phyloP scores from a whole-genome alignment of 176 grass and related monocot species.

The Carex cristatella region DNA sequence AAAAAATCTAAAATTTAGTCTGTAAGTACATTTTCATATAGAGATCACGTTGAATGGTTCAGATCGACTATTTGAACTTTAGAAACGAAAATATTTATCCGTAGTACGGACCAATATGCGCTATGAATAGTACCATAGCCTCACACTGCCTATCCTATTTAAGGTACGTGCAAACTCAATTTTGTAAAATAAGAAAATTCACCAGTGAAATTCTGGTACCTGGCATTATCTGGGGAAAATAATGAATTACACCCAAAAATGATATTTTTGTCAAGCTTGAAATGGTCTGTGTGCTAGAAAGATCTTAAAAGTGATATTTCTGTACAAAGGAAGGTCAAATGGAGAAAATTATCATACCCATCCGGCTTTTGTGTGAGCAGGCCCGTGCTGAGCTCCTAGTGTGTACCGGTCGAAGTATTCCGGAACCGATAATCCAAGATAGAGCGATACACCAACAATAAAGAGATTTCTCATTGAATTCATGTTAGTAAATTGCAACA shows the following conservation, averaged over 20 bases:
- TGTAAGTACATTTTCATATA: too few species aligned
- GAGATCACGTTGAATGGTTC: too few species aligned
- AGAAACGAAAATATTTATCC: too few species aligned
- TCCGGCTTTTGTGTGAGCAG: slow-evolving; percentile 82
- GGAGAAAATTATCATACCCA: slow-evolving; percentile 49
- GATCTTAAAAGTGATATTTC: neutral
- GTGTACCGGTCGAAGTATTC: slow-evolving; percentile 86
- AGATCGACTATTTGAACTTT: too few species aligned
- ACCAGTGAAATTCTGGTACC: neutral
- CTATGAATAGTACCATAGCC: too few species aligned
- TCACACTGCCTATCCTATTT: neutral
- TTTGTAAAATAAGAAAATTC: neutral
- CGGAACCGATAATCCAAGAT: slow-evolving; percentile 84
- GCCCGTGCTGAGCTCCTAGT: slow-evolving; percentile 41
- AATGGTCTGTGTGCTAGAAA: too few species aligned
- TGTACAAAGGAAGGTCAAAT: neutral
- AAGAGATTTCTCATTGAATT: slow-evolving; percentile 97
- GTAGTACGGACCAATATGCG: too few species aligned
- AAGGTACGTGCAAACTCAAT: neutral
- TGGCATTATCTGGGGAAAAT: neutral
- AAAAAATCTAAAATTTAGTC: too few species aligned
- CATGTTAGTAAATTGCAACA: slow-evolving; percentile 98
- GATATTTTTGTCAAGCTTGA: too few species aligned
- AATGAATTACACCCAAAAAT: too few species aligned
- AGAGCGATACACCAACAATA: slow-evolving; percentile 78